Evolutionary conservation across 129 eudicot genomes (phyloP).

Genomic region (Artemisia argyi): DNA sequence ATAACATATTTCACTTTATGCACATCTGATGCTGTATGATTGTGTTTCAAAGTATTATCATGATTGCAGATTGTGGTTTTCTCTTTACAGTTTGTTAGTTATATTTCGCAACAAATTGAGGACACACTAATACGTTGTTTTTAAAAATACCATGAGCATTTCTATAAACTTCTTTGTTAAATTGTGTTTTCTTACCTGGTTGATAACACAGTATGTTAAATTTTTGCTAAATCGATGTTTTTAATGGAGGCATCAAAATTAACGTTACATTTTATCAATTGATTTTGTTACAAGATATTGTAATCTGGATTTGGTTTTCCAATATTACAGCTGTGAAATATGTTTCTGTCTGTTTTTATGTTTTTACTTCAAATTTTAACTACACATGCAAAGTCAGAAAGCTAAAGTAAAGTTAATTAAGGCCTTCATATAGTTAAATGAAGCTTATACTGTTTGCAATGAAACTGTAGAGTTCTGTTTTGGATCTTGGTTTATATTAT

Average conservation of each 20-base stretch:
- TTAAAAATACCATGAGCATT: neutral
- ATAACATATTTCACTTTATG: neutral
- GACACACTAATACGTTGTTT: neutral
- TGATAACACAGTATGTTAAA: neutral
- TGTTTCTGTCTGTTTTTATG: neutral
- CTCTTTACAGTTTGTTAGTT: neutral
- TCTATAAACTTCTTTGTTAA: neutral
- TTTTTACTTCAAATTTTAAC: neutral
- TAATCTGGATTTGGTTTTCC: neutral
- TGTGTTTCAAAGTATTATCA: conserved; percentile 2
- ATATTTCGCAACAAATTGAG: neutral
- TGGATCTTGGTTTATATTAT: neutral
- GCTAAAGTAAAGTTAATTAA: neutral
- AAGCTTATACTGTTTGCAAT: neutral
- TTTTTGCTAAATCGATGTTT: neutral
- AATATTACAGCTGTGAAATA: neutral
- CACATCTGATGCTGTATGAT: neutral
- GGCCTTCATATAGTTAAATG: neutral
- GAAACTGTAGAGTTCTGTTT: neutral
- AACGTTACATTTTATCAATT: neutral
- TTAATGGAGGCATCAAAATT: neutral
- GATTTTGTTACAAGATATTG: neutral
- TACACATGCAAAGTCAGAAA: neutral
- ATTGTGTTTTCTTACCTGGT: neutral
- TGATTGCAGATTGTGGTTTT: conserved; percentile 4